phyloP scores from a whole-genome alignment of 441 rosid species.

The Populus hybrid region DNA sequence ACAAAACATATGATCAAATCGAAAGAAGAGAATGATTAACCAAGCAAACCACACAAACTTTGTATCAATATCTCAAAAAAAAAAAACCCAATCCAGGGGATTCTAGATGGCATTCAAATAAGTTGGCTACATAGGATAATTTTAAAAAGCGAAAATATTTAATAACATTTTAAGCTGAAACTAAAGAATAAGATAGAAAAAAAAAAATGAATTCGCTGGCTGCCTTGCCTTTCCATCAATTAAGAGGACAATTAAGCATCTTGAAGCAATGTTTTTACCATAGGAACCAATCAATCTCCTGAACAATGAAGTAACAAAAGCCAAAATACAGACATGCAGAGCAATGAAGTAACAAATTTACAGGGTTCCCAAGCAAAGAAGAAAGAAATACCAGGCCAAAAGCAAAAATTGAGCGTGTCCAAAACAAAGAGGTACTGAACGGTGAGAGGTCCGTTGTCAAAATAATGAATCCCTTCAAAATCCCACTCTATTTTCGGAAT shows the following conservation, averaged over 20 bases:
- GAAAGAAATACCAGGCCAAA: constrained; percentile 66
- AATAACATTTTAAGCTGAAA: no score
- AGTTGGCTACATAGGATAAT: no score
- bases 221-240: no score
- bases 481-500: constrained; percentile 76
- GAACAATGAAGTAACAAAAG: not conserved
- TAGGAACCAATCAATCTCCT: no score
- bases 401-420: constrained; percentile 80
- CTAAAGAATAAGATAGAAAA: no score
- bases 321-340: not conserved
- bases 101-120: not conserved
- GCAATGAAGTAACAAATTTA: not conserved
- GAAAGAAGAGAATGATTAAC: not conserved
- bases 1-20: not conserved
- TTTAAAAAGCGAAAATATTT: no score
- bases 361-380: not conserved
- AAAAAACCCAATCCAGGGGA: not conserved
- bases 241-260: no score
- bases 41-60: not conserved
- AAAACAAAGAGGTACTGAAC: constrained; percentile 73
- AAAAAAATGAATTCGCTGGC: no score
- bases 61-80: not conserved
- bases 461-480: constrained; percentile 79
- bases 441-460: constrained; percentile 63
- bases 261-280: no score